phyloP scores from a whole-genome alignment of 1,284 basidiomycete genomes.

The Porodaedalea pini region DNA sequence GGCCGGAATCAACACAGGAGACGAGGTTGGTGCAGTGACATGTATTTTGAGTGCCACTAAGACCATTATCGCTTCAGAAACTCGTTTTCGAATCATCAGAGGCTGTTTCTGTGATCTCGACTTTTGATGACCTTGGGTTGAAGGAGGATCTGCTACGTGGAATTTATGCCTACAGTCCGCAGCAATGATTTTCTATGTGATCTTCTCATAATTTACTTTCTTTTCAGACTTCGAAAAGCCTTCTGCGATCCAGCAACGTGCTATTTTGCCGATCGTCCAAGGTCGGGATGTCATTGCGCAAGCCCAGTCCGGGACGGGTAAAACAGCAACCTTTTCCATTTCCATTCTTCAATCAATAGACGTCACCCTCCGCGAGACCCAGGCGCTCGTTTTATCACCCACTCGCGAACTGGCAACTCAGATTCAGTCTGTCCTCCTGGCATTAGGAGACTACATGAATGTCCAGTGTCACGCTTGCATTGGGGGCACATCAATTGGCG shows the following conservation, averaged over 20 bases:
- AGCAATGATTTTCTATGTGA: constrained; percentile 9
- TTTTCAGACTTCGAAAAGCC: constrained; percentile 94
- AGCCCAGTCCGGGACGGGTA: constrained; percentile 99
- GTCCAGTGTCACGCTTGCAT: constrained; percentile 99
- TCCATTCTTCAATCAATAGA: constrained; percentile 96
- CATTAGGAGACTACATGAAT: constrained; percentile 98
- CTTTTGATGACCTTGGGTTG: constrained; percentile 89
- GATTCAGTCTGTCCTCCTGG: constrained; percentile 97
- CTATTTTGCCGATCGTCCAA: constrained; percentile 93
- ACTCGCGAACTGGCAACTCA: constrained; percentile 96
- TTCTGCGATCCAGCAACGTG: constrained; percentile 97
- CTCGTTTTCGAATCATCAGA: constrained; percentile 98
- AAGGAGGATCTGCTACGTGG: constrained; percentile 96
- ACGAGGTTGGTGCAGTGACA: constrained; percentile 16
- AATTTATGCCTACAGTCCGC: constrained; percentile 97
- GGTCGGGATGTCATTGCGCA: constrained; percentile 97
- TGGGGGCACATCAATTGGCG: constrained; percentile 95
- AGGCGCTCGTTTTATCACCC: constrained; percentile 92
- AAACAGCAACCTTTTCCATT: constrained; percentile 98
- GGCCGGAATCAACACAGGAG: constrained; percentile 28
- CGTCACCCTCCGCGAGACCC: constrained; percentile 91
- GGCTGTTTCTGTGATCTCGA: constrained; percentile 81
- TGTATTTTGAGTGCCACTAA: constrained; percentile 7
- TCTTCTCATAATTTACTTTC: constrained; percentile 7
- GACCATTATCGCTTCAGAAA: constrained; percentile 50